Percentiles rank a stretch among this genome's conserved stretches.
Evolutionary conservation across 2,329 filamentous ascomycete genomes (phyloP).

Genomic region (Hypoxylon rubiginosum): DNA sequence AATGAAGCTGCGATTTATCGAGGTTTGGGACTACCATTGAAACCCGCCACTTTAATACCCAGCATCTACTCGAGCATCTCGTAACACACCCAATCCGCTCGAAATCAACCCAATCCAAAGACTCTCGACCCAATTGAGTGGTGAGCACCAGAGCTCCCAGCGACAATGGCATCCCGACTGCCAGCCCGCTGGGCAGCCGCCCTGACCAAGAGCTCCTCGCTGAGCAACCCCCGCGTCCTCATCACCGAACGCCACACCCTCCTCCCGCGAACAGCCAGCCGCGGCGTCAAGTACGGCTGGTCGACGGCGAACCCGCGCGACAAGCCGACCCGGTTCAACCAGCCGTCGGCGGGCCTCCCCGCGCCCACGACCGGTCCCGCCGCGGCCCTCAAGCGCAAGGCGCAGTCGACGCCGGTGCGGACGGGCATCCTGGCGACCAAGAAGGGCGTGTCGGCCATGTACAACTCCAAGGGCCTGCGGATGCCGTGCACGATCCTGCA

Average conservation of each 20-base stretch:
- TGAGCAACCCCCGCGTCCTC: constrained; percentile 51
- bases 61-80: background rate
- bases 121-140: constrained; percentile 32
- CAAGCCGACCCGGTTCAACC: constrained; percentile 73
- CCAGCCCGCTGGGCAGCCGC: constrained; percentile 60
- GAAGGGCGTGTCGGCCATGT: constrained; percentile 96
- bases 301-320: constrained; percentile 65
- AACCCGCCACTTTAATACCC: background rate
- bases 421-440: constrained; percentile 89
- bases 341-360: constrained; percentile 68
- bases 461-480: constrained; percentile 80
- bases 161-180: constrained; percentile 62
- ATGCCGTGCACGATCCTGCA: constrained; percentile 93
- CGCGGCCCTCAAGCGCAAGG: constrained; percentile 71
- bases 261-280: constrained; percentile 61
- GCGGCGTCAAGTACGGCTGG: constrained; percentile 73
- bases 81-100: background rate
- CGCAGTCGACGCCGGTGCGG: constrained; percentile 73
- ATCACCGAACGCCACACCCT: constrained; percentile 53
- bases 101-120: background rate
- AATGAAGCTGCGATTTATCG: constrained; percentile 16
- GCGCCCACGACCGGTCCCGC: constrained; percentile 69
- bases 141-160: constrained; percentile 31
- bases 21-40: background rate
- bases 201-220: constrained; percentile 49